phyloP scores from a whole-genome alignment of 176 grass and related monocot species.

The Carex myosuroides region DNA sequence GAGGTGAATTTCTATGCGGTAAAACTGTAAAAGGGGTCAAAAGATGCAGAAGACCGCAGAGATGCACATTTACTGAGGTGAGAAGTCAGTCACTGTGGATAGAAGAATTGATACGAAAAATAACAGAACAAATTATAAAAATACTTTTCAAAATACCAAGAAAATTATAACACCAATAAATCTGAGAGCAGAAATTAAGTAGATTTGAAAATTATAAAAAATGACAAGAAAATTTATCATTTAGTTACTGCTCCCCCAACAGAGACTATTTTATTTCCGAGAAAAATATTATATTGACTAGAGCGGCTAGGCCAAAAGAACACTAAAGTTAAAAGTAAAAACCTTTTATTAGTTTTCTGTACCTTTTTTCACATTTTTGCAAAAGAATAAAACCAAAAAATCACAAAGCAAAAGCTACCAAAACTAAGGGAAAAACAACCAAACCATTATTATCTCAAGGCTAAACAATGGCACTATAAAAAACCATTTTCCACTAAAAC shows the following conservation, averaged over 20 bases:
- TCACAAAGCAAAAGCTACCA: background rate
- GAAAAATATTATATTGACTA: background rate
- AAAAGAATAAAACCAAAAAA: background rate
- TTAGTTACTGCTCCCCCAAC: background rate
- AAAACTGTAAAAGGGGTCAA: conserved; percentile 28
- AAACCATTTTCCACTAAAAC: background rate
- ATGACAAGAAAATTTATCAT: background rate
- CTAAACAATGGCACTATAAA: background rate
- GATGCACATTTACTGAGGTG: conserved; percentile 29
- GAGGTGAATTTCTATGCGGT: background rate
- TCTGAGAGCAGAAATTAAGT: background rate
- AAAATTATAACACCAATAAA: background rate
- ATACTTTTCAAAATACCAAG: background rate
- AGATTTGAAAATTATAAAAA: background rate
- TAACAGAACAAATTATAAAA: background rate
- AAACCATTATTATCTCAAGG: background rate
- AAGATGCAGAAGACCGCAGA: conserved; percentile 29
- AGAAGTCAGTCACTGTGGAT: conserved; percentile 1
- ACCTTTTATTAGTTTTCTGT: background rate
- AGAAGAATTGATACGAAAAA: background rate
- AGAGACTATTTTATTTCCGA: background rate
- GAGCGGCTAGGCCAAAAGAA: background rate
- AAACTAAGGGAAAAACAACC: background rate
- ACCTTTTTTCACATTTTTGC: background rate
- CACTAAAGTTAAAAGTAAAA: background rate